Evolutionary conservation across 202 grass and related monocot species (phyloP).

Genomic region (Carex arenaria): DNA sequence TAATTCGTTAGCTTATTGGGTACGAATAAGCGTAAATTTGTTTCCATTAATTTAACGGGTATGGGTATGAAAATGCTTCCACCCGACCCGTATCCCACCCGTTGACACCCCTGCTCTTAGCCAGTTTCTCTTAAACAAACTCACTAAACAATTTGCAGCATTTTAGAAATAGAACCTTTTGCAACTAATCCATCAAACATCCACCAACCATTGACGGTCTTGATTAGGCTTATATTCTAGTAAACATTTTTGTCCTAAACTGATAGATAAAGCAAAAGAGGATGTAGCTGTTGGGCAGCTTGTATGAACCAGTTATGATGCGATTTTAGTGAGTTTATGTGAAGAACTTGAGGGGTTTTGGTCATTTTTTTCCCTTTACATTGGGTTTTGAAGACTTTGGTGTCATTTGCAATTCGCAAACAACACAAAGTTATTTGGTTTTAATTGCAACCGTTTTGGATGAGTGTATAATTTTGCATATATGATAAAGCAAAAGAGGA

Average conservation of each 20-base stretch:
- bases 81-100: too few species aligned
- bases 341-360: neutral
- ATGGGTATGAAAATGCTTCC: too few species aligned
- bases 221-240: neutral
- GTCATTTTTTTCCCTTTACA: neutral
- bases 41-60: too few species aligned
- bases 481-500: neutral
- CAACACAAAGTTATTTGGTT: neutral
- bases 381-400: neutral
- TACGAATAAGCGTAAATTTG: too few species aligned
- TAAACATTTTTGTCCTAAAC: neutral
- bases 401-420: neutral
- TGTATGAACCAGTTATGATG: neutral
- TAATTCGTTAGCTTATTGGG: too few species aligned
- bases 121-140: neutral
- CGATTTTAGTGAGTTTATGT: neutral
- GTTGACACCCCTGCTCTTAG: neutral
- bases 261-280: neutral
- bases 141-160: neutral
- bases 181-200: neutral
- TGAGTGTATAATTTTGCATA: neutral
- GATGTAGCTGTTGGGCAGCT: neutral
- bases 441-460: neutral
- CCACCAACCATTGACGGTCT: neutral
- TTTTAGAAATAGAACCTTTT: neutral